Evolutionary conservation across 148 eudicot genomes (phyloP).

Genomic region (Chenopodium formosanum): DNA sequence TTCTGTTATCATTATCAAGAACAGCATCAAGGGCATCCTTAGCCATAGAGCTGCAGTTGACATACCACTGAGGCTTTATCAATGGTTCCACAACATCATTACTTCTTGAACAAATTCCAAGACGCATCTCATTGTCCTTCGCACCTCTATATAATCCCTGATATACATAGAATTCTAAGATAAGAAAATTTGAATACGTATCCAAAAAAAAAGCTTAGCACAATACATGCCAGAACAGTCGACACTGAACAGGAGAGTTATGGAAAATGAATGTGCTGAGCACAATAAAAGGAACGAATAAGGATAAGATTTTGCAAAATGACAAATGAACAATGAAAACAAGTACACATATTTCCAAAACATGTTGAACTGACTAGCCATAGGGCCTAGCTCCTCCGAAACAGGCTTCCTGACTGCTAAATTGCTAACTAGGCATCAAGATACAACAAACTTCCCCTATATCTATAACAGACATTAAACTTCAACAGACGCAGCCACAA

Average conservation of each 20-base stretch:
- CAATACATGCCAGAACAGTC: neutral
- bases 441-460: neutral
- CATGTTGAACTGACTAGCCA: too few species aligned
- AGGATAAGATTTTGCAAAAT: neutral
- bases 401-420: neutral
- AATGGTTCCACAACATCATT: conserved; percentile 91
- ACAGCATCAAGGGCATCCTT: conserved; percentile 91
- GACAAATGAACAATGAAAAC: neutral
- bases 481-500: neutral
- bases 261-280: too few species aligned
- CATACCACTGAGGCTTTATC: conserved; percentile 98
- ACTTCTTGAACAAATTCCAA: conserved; percentile 84
- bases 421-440: neutral
- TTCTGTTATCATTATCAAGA: conserved; percentile 44
- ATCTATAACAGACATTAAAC: neutral
- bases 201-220: neutral
- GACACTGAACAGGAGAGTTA: neutral
- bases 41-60: conserved; percentile 71
- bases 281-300: too few species aligned
- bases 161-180: conserved; percentile 1
- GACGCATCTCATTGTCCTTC: conserved; percentile 86
- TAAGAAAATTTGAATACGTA: neutral
- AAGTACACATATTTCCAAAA: too few species aligned
- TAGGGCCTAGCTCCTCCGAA: neutral
- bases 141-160: conserved; percentile 89